Evolutionary conservation across 1,284 basidiomycete genomes (phyloP).

Genomic region (Wolfiporia cocos): DNA sequence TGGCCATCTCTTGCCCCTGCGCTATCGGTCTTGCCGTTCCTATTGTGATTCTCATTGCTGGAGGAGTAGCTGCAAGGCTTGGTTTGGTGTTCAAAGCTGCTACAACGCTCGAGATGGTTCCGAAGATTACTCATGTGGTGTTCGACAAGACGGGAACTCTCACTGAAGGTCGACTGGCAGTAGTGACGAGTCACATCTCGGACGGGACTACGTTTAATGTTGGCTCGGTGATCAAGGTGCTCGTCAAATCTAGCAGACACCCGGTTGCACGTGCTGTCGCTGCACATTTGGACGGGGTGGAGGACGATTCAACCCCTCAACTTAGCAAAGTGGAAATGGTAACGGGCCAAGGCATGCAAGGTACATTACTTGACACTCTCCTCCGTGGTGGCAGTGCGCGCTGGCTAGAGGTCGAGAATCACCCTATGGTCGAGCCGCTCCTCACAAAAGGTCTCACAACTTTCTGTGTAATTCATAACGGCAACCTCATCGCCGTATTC

Average conservation of each 20-base stretch:
- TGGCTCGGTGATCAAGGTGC: slow-evolving; percentile 16
- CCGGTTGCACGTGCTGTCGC: slow-evolving; percentile 29
- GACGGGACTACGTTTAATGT: slow-evolving; percentile 14
- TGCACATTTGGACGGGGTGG: slow-evolving; percentile 11
- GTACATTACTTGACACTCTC: slow-evolving; percentile 17
- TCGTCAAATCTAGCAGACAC: slow-evolving; percentile 26
- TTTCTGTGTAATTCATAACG: slow-evolving; percentile 30
- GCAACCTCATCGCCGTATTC: slow-evolving; percentile 32
- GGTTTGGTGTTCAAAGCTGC: slow-evolving; percentile 32
- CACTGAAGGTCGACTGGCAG: slow-evolving; percentile 29
- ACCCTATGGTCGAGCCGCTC: slow-evolving; percentile 17
- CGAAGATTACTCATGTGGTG: slow-evolving; percentile 28
- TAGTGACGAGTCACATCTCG: slow-evolving; percentile 21
- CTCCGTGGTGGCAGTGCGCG: slow-evolving; percentile 31
- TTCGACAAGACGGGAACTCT: slow-evolving; percentile 46
- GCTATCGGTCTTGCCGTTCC: slow-evolving; percentile 34
- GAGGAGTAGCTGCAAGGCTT: slow-evolving; percentile 27
- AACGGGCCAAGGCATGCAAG: slow-evolving; percentile 33
- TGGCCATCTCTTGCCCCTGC: slow-evolving; percentile 39
- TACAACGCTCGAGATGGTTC: slow-evolving; percentile 25
- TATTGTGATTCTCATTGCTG: slow-evolving; percentile 31
- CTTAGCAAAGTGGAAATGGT: slow-evolving; percentile 26
- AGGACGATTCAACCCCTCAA: neutral
- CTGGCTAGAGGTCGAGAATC: slow-evolving; percentile 24
- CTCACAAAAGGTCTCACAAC: slow-evolving; percentile 26